These are phyloP conservation scores for Cutaneotrichosporon spelunceum DNA, from an alignment of 1,284 basidiomycete species.

Conservation along the genomic window DNA sequence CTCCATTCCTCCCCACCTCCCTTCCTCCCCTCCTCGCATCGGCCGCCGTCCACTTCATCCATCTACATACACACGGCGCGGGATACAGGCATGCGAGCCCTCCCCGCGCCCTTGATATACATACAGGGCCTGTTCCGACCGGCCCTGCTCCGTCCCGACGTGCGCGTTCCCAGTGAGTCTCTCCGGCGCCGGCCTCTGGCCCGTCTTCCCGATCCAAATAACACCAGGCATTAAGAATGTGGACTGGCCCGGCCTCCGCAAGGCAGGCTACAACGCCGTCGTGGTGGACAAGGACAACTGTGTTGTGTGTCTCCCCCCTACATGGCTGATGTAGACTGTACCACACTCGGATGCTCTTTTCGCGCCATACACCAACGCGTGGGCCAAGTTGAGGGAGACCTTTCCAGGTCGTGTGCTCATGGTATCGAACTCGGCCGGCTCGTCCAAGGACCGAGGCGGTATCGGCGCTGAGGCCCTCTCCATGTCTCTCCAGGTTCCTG, in stretches of 20 bases:
- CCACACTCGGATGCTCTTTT: slow-evolving; percentile 70
- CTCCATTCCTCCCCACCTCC: not conserved
- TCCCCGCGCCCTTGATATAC: slow-evolving; percentile 71
- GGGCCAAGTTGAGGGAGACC: slow-evolving; percentile 66
- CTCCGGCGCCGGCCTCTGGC: not conserved
- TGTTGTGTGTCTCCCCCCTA: slow-evolving; percentile 58
- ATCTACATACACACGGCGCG: not conserved
- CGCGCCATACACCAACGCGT: slow-evolving; percentile 73
- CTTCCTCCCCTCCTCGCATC: not conserved
- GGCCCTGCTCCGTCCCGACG: slow-evolving; percentile 66
- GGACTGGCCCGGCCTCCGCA: slow-evolving; percentile 73
- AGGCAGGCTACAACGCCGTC: slow-evolving; percentile 76
- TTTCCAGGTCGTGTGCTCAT: slow-evolving; percentile 84
- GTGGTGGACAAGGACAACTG: slow-evolving; percentile 99
- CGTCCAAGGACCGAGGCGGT: slow-evolving; percentile 68
- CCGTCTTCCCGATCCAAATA: not conserved
- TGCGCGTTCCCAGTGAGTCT: slow-evolving; percentile 66
- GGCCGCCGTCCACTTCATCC: too few species aligned
- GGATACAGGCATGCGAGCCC: slow-evolving; percentile 28
- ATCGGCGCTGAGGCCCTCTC: slow-evolving; percentile 84
- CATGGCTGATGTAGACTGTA: slow-evolving; percentile 59
- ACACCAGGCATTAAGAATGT: slow-evolving; percentile 76
- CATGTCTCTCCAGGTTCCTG: slow-evolving; percentile 70
- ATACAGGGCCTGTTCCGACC: slow-evolving; percentile 71
- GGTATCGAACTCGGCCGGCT: slow-evolving; percentile 92